Evolutionary conservation across 805 yeast species (phyloP), one percentile per base, ranked within the genome.

Genomic region (Saccharomycopsis olivae): DNA sequence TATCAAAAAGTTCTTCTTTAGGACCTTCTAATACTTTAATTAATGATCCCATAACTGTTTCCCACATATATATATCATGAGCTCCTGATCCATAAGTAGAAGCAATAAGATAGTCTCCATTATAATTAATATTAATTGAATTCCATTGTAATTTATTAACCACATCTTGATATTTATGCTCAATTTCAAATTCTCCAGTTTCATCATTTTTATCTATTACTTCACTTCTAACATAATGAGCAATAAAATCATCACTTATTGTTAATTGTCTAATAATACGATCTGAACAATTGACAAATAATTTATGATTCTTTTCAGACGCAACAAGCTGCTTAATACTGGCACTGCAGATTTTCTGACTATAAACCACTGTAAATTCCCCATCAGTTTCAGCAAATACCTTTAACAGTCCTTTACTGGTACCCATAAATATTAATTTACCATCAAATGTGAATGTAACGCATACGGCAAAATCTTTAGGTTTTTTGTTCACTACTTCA

Each of bases 21-120:
- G 95, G 83, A 1, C 96, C 95, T 57, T 88, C 96, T 25, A 86
- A 62, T 36, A 87, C 89, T 59, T 89, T 81, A 21, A 86, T 81
- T 41, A 88, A 62, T n/a, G 94, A 75, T 0, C 96, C 96, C 67
- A 81, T 69, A 5, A 73, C 66, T 0, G 95, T 83, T 54, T 89
- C 96, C 96, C 96, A 88, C 43, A 89, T 71, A 56, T 87, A 88
- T 33, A 89, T 67, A 51, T 85, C 95, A 53, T 87, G 95, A 0
- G 92, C 78, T 1, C 62, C 60, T 4, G 88, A 78, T 10, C 94
- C 95, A 55, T 74, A 77, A 0, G 95, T 82, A 0, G 94, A 77
- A 0, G 96, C 96, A 38, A 85, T 77, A n/a, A 88, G 59, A 55
- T 82, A 88, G 43, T 89, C 96, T 1, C 77, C 79, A 49, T 74